Percentiles rank a stretch among this genome's conserved stretches.
Evolutionary conservation across 139 green algal genomes (phyloP).

Genomic region (Chlorella sorokiniana): DNA sequence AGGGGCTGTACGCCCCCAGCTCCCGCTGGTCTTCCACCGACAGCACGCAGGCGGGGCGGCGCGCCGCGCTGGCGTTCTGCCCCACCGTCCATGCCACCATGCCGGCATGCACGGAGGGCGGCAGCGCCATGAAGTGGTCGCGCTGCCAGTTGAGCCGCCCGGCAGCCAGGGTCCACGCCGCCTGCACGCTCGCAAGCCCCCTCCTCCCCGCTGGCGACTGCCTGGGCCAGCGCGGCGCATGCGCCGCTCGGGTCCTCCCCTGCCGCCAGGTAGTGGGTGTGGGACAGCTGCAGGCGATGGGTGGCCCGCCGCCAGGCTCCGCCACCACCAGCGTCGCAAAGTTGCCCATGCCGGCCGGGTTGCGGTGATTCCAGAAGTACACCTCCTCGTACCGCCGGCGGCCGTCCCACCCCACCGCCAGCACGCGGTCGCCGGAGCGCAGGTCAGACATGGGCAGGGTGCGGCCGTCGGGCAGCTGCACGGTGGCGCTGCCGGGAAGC

Average conservation of each 20-base stretch:
- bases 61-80: background rate
- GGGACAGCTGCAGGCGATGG: background rate
- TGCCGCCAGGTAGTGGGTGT: background rate
- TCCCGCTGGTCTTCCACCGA: background rate
- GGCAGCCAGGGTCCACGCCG: background rate
- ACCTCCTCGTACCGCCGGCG: background rate
- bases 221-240: background rate
- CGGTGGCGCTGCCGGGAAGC: background rate
- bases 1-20: background rate
- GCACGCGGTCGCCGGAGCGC: slow-evolving; percentile 2
- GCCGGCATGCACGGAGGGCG: background rate
- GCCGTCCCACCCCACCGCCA: slow-evolving; percentile 5
- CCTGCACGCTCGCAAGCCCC: background rate
- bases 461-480: background rate
- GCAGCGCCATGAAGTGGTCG: background rate
- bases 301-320: background rate
- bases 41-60: background rate
- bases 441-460: background rate
- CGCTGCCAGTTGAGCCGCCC: background rate
- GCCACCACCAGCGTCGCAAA: background rate
- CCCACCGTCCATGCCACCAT: background rate
- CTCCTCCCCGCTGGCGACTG: background rate
- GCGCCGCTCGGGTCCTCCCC: background rate
- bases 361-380: background rate
- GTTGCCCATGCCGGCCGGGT: background rate